Evolutionary conservation across 139 green algal genomes (phyloP).

Genomic region (Parachlorella kessleri): DNA sequence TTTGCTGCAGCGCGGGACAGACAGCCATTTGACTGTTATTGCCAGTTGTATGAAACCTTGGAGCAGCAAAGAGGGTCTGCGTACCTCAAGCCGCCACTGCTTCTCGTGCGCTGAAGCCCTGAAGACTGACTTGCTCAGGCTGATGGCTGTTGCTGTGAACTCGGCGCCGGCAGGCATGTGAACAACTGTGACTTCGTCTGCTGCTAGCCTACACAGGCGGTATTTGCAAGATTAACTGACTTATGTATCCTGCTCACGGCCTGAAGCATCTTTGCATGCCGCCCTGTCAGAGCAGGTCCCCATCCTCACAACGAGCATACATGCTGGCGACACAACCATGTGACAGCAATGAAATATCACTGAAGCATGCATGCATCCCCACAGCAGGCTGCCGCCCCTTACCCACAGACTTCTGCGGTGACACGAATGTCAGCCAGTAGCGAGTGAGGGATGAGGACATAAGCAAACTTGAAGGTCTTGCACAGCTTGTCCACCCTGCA

Average conservation of each 20-base stretch:
- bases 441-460: slow-evolving; percentile 17
- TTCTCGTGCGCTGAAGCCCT: not conserved
- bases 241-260: no score
- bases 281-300: no score
- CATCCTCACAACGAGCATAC: no score
- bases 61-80: no score
- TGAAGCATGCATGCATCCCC: no score
- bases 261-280: no score
- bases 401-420: not conserved
- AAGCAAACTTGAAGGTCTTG: not conserved
- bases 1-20: not conserved
- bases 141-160: slow-evolving; percentile 1
- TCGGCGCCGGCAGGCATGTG: slow-evolving; percentile 3
- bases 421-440: not conserved
- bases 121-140: not conserved
- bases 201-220: not conserved
- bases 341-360: no score
- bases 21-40: no score
- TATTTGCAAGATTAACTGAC: no score
- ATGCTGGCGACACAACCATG: no score
- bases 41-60: no score
- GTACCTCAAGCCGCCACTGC: not conserved
- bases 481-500: not conserved
- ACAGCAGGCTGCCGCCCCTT: no score
- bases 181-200: not conserved